Evolutionary conservation across 768 basidiomycete genomes (phyloP).

Genomic region (Xerocomus spinulosus): DNA sequence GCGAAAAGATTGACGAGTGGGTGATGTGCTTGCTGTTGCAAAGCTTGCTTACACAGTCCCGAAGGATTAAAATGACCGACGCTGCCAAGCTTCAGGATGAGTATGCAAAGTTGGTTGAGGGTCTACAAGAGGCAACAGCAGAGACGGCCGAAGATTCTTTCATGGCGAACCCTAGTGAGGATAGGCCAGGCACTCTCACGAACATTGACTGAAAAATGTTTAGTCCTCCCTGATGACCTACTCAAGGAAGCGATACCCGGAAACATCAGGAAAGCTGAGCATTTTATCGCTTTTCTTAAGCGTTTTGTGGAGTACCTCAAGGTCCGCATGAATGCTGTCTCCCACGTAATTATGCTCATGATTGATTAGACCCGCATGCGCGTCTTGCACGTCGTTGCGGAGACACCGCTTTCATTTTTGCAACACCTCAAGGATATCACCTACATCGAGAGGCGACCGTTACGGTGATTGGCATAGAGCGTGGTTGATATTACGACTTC

Average conservation of each 20-base stretch:
- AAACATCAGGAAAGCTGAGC: conserved; percentile 97
- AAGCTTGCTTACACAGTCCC: conserved; percentile 5
- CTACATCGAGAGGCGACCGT: conserved; percentile 90
- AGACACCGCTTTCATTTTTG: conserved; percentile 93
- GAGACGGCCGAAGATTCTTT: conserved; percentile 71
- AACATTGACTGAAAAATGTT: too few relatives aligned
- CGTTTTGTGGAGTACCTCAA: conserved; percentile 98
- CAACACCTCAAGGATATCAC: conserved; percentile 99
- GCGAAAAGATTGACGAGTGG: conserved; percentile 93
- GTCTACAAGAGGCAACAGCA: conserved; percentile 74
- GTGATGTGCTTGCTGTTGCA: conserved; percentile 24
- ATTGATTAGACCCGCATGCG: conserved; percentile 88
- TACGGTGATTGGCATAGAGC: conserved; percentile 54
- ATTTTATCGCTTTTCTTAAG: conserved; percentile 97
- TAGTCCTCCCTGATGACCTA: conserved; percentile 91
- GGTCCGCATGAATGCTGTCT: conserved; percentile 37
- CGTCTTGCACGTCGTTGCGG: conserved; percentile 97
- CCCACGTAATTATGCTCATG: conserved; percentile 8
- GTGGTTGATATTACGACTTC: not conserved
- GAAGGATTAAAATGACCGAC: conserved; percentile 89
- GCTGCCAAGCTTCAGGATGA: conserved; percentile 94
- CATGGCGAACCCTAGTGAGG: conserved; percentile 90
- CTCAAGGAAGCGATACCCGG: conserved; percentile 95
- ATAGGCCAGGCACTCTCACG: too few relatives aligned
- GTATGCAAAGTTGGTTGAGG: conserved; percentile 92